phyloP scores from a whole-genome alignment of 2,329 filamentous ascomycete genomes.

The Amesomyces nigricolor region DNA sequence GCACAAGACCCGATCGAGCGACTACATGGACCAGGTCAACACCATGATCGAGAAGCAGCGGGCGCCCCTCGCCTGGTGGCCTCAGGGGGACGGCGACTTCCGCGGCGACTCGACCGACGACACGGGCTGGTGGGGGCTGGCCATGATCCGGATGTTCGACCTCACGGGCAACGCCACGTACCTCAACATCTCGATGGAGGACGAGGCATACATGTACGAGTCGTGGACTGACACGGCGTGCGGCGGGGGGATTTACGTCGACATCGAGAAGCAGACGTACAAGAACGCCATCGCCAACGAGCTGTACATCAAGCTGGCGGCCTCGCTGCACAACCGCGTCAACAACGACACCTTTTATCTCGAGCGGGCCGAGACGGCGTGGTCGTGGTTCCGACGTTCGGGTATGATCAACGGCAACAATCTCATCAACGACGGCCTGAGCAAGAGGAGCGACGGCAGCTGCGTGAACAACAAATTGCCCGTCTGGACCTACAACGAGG shows the following conservation, averaged over 20 bases:
- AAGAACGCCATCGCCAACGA: conserved; percentile 56
- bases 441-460: conserved; percentile 24
- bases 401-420: conserved; percentile 48
- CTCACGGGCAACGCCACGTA: conserved; percentile 47
- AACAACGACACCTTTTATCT: conserved; percentile 35
- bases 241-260: conserved; percentile 53
- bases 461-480: conserved; percentile 49
- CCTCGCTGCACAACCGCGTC: conserved; percentile 47
- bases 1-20: conserved; percentile 27
- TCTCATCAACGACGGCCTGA: conserved; percentile 51
- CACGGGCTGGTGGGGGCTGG: conserved; percentile 60
- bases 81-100: conserved; percentile 35
- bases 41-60: conserved; percentile 33
- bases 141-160: conserved; percentile 52
- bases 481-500: conserved; percentile 54
- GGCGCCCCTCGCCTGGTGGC: conserved; percentile 33
- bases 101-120: conserved; percentile 46
- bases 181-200: conserved; percentile 45
- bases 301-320: conserved; percentile 49
- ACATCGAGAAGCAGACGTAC: conserved; percentile 42
- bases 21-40: conserved; percentile 30
- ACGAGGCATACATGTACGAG: conserved; percentile 52
- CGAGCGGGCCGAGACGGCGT: conserved; percentile 44
- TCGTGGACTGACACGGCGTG: conserved; percentile 45
- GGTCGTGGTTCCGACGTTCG: conserved; percentile 47